Conservation (phyloP, 2,329 filamentous ascomycete genomes). For the Septoria linicola region DNA sequence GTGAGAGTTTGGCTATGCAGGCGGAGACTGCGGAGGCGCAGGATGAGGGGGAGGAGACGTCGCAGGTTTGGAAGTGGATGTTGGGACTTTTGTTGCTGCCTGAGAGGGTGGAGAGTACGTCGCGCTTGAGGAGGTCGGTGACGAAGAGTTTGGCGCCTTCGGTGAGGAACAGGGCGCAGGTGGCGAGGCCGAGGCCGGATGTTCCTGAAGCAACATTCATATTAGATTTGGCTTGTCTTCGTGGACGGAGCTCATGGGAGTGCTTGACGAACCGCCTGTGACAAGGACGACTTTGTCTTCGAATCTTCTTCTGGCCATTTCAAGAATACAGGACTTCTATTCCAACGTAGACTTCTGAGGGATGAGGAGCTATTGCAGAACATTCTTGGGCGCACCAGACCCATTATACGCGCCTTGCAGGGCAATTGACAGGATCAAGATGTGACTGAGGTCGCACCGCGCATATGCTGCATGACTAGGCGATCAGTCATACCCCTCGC, state of each 20-base stretch:
- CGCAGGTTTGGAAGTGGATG: neutral
- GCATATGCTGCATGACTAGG: no score
- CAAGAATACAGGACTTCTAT: neutral
- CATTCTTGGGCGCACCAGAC: neutral
- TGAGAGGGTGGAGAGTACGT: no score
- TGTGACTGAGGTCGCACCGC: no score
- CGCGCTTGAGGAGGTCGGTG: neutral
- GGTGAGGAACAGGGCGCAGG: slow-evolving; percentile 52
- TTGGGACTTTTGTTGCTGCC: neutral
- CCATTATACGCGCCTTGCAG: no score
- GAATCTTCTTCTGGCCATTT: slow-evolving; percentile 5
- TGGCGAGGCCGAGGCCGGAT: slow-evolving; percentile 61
- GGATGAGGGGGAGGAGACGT: neutral
- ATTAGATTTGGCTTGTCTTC: no score
- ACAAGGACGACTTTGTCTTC: slow-evolving; percentile 28
- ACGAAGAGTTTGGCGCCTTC: slow-evolving; percentile 57
- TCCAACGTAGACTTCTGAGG: neutral
- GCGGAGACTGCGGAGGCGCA: neutral
- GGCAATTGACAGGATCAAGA: no score
- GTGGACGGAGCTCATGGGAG: no score
- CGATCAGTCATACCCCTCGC: no score
- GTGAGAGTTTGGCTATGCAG: neutral
- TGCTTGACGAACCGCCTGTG: no score
- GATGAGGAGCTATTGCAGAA: neutral
- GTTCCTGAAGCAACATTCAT: no score